phyloP scores from a whole-genome alignment of 2,329 filamentous ascomycete genomes.

The Colletotrichum tropicale region DNA sequence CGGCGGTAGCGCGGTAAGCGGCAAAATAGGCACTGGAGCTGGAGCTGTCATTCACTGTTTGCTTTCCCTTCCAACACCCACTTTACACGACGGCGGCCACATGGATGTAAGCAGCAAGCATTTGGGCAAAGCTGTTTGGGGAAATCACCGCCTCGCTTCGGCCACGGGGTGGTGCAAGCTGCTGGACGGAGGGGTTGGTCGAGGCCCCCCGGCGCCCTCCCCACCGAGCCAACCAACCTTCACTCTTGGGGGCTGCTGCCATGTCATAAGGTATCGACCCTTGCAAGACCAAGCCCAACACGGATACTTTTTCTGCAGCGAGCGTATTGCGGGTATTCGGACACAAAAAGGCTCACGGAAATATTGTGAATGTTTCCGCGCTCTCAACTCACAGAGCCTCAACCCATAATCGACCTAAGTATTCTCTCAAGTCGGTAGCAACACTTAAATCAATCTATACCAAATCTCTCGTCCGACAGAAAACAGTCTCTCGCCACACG shows the following conservation, averaged over 20 bases:
- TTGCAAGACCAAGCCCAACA: neutral
- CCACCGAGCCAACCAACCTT: neutral
- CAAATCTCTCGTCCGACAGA: neutral
- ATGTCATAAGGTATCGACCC: neutral
- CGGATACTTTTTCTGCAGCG: neutral
- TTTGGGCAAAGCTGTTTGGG: neutral
- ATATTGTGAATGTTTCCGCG: neutral
- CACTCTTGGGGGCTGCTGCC: neutral
- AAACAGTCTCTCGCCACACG: neutral
- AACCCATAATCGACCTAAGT: neutral
- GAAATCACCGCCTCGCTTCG: neutral
- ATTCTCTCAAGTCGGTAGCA: fast-evolving
- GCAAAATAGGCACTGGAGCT: neutral
- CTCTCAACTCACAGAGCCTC: neutral
- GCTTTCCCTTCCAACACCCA: neutral
- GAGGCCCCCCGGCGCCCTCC: neutral
- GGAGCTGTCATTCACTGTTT: neutral
- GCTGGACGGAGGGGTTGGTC: neutral
- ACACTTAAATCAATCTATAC: too few species aligned
- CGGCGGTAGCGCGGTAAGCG: neutral
- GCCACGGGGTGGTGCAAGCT: neutral
- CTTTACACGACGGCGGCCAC: neutral
- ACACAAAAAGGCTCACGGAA: neutral
- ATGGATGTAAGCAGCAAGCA: neutral
- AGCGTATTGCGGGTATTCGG: neutral